Conservation (phyloP, 2,329 filamentous ascomycete species). For the Penicillium digitatum region DNA sequence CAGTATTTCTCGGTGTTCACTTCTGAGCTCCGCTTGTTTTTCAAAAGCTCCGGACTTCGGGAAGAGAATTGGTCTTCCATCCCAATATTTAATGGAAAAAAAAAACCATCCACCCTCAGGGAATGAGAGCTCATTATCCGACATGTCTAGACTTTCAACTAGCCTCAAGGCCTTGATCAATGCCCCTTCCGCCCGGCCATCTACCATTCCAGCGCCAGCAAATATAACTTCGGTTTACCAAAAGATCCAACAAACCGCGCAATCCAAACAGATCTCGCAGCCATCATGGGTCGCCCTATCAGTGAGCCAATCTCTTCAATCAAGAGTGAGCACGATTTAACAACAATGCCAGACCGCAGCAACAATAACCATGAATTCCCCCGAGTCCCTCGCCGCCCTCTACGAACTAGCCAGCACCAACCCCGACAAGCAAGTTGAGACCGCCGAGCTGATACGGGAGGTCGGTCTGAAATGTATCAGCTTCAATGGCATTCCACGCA, state of each 20-base stretch:
- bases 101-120: background rate
- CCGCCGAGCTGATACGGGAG: slow-evolving; percentile 43
- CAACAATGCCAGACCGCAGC: slow-evolving; percentile 62
- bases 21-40: slow-evolving; percentile 6
- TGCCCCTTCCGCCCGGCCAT: slow-evolving; percentile 62
- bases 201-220: slow-evolving; percentile 60
- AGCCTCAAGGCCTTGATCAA: slow-evolving; percentile 71
- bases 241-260: slow-evolving; percentile 60
- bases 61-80: background rate
- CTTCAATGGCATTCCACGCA: slow-evolving; percentile 64
- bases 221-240: slow-evolving; percentile 63
- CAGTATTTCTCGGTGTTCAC: slow-evolving; percentile 5
- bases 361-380: slow-evolving; percentile 82
- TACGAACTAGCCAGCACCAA: slow-evolving; percentile 18
- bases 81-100: slow-evolving; percentile 4
- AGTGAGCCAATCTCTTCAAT: slow-evolving; percentile 37
- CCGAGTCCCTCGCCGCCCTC: slow-evolving; percentile 52
- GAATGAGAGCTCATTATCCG: slow-evolving; percentile 7
- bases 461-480: slow-evolving; percentile 48
- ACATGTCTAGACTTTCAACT: slow-evolving; percentile 70
- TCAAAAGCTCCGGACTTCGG: background rate
- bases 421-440: slow-evolving; percentile 26
- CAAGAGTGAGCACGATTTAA: background rate
- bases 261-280: slow-evolving; percentile 57
- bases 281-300: slow-evolving; percentile 65